Percentiles rank a stretch among this genome's conserved stretches.
These are phyloP conservation scores for Golovinomyces cichoracearum DNA, from an alignment of 2,329 filamentous ascomycete genomes.

Conservation along the genomic window DNA sequence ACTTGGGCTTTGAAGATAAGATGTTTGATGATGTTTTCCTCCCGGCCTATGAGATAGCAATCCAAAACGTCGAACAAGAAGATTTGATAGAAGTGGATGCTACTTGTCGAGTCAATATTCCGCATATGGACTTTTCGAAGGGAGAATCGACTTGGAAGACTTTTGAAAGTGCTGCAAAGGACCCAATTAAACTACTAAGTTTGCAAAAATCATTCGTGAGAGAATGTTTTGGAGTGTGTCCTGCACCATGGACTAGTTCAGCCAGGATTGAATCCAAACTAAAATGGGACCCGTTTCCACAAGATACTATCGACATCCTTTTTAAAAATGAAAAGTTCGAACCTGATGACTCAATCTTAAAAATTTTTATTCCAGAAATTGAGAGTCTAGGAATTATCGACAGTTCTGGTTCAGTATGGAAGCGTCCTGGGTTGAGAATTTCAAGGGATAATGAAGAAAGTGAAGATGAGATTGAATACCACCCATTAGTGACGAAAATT, in stretches of 20 bases:
- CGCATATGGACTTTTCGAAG: conserved; percentile 20
- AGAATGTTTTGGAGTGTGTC: conserved; percentile 10
- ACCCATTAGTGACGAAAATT: conserved; percentile 6
- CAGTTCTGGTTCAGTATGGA: conserved; percentile 21
- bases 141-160: conserved; percentile 22
- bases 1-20: conserved; percentile 4
- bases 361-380: conserved; percentile 15
- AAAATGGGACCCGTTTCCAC: conserved; percentile 22
- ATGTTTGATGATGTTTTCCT: conserved; percentile 12
- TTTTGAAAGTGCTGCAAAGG: conserved; percentile 3
- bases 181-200: conserved; percentile 11
- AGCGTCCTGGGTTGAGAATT: conserved; percentile 21
- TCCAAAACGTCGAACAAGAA: conserved; percentile 12
- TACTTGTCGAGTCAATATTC: conserved; percentile 22
- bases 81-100: conserved; percentile 14
- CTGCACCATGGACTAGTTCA: conserved; percentile 18
- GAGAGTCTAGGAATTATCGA: conserved; percentile 14
- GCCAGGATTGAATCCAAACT: conserved; percentile 18
- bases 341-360: conserved; percentile 17
- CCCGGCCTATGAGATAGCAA: conserved; percentile 6
- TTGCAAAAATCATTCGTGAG: conserved; percentile 12
- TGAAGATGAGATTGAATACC: conserved; percentile 16
- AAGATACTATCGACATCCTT: conserved; percentile 15
- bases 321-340: conserved; percentile 18
- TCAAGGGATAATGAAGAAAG: conserved; percentile 18